Conservation (phyloP, 2,329 filamentous ascomycete genomes). For the Verticillium dahliae region DNA sequence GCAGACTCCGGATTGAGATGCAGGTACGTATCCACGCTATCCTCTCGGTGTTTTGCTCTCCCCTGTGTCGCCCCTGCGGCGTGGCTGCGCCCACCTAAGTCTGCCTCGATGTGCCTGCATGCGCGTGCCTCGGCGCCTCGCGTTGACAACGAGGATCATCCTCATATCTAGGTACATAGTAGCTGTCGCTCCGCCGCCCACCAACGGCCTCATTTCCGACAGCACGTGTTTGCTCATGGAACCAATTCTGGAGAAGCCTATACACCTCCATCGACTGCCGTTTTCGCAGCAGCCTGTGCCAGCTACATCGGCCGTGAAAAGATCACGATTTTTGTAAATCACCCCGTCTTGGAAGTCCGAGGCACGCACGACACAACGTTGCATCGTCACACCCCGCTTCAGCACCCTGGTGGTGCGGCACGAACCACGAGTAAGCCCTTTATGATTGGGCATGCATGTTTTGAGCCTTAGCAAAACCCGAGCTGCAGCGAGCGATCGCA, state of each 20-base stretch:
- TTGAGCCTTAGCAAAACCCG: not conserved
- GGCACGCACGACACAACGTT: not conserved
- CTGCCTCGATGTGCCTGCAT: not conserved
- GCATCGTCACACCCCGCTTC: not conserved
- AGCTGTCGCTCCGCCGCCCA: not conserved
- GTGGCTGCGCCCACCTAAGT: not conserved
- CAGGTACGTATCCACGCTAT: not conserved
- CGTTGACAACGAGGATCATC: not conserved
- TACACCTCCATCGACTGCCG: too few relatives aligned
- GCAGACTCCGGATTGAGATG: not conserved
- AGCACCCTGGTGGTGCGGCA: not conserved
- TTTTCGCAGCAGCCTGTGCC: not conserved
- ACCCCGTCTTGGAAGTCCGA: not conserved
- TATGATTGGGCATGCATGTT: not conserved
- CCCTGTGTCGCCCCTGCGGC: not conserved
- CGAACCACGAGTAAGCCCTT: not conserved
- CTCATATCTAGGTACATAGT: too few relatives aligned
- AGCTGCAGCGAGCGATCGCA: not conserved
- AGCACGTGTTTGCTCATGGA: not conserved
- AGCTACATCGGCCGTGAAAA: too few relatives aligned
- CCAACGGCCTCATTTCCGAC: not conserved
- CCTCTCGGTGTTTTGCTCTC: not conserved
- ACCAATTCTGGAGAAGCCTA: too few relatives aligned
- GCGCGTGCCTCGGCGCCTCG: not conserved
- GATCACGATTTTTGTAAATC: not conserved